Evolutionary conservation across 306 rosid species (phyloP), one percentile per base, ranked within the genome.

Genomic region (Clitoria ternatea): DNA sequence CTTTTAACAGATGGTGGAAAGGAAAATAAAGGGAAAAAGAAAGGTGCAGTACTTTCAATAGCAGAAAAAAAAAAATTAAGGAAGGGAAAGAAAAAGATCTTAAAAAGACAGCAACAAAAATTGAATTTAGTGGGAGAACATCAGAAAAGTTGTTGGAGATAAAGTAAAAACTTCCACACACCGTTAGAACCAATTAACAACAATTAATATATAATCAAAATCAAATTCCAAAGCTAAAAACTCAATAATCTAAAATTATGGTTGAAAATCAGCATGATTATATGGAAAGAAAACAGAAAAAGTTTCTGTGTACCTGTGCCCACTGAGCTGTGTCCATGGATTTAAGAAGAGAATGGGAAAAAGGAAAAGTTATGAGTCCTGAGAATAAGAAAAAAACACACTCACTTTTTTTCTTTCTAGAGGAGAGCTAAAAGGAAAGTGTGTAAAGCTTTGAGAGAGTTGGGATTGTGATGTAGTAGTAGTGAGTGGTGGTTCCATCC

Each of bases 261-360:
- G 76, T 79, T 88, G 82, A 77, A 71, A 69, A 80, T 64, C 70
- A 43, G 26, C 73, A 84, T 85, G 86, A 83, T 84, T 88, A 73
- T 72, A 78, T 67, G 85, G 76, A 66, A 75, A 79, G 77, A 60
- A 55, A 73, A 60, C 27, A 73, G 37, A 81, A 75, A 74, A 72
- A 66, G 19, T 7, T 68, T 79, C 42, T 79, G 64, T 37, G 19
- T 94, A 94, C 98, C 97, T 94, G 96, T 87, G 98, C 92, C 96
- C 97, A 90, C 88, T 87, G 96, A 87, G 95, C 63, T 72, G 95
- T 85, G 82, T 91, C 98, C 98, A 94, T 94, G 89, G 92, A 80
- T 79, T 83, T 81, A 61, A 74, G 80, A 66, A 44, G 77, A 74
- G 75, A 73, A 63, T 75, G 75, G 82, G 75, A 77, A 74, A 83